Evolutionary conservation across 257 asterid species (phyloP).

Genomic region (Mitragyna speciosa): DNA sequence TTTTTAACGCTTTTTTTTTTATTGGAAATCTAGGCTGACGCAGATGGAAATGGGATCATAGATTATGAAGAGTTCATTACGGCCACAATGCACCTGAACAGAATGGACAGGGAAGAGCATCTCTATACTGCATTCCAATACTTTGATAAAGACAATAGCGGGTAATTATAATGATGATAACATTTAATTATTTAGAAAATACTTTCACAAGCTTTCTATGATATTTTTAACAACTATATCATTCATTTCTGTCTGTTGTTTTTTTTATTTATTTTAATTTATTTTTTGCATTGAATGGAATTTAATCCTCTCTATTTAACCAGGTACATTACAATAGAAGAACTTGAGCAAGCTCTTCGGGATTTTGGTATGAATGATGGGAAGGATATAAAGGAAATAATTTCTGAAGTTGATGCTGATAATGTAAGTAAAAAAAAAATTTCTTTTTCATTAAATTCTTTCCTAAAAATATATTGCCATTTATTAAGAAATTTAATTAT

Average conservation of each 20-base stretch:
- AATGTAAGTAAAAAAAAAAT: slow-evolving; percentile 39
- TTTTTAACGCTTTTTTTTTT: background rate
- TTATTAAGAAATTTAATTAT: background rate
- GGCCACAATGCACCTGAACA: slow-evolving; percentile 95
- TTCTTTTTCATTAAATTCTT: background rate
- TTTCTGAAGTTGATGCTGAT: slow-evolving; percentile 73
- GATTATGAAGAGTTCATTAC: slow-evolving; percentile 96
- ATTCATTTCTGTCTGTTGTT: background rate
- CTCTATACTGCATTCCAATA: slow-evolving; percentile 96
- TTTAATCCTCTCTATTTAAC: background rate
- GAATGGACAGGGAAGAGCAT: slow-evolving; percentile 98
- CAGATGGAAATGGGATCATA: slow-evolving; percentile 95
- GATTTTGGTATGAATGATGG: slow-evolving; percentile 73
- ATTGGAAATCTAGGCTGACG: slow-evolving; percentile 63
- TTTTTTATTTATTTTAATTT: background rate
- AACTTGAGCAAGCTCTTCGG: slow-evolving; percentile 75
- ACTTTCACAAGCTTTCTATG: background rate
- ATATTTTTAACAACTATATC: background rate
- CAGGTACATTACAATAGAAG: slow-evolving; percentile 78
- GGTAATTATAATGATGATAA: slow-evolving; percentile 35
- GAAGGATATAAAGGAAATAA: slow-evolving; percentile 65
- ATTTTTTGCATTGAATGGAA: background rate
- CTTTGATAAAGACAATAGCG: slow-evolving; percentile 93
- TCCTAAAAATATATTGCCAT: background rate
- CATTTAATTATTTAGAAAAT: background rate